Conservation (phyloP, 352 stramenopile genomes). For the Phytophthora fragariaefolia region DNA sequence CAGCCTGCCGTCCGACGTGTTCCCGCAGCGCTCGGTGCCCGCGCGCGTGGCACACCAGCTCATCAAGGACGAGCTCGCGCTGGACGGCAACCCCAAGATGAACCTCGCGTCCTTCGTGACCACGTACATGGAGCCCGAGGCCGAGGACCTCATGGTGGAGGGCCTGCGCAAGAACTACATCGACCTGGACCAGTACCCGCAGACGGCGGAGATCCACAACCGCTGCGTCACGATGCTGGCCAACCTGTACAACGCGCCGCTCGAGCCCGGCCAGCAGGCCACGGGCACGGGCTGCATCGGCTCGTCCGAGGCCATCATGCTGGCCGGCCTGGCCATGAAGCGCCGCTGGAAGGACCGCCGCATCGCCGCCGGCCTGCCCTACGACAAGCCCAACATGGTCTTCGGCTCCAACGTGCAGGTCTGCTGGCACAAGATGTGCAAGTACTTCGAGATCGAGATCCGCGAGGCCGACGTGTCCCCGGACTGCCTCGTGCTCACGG, state of each 20-base stretch:
- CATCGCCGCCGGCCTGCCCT: constrained; percentile 72
- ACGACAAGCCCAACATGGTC: constrained; percentile 93
- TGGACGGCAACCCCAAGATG: constrained; percentile 92
- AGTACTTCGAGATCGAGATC: constrained; percentile 94
- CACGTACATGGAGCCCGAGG: constrained; percentile 93
- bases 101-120: constrained; percentile 93
- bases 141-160: constrained; percentile 90
- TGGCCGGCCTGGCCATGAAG: constrained; percentile 92
- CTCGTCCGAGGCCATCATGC: constrained; percentile 93
- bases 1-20: constrained; percentile 62
- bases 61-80: constrained; percentile 90
- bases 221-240: constrained; percentile 93
- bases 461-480: constrained; percentile 88
- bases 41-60: constrained; percentile 86
- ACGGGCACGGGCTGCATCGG: constrained; percentile 91
- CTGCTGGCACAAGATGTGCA: constrained; percentile 95
- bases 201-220: constrained; percentile 94
- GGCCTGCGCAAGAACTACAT: constrained; percentile 93
- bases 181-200: constrained; percentile 93
- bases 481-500: constrained; percentile 86
- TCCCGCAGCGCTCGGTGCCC: constrained; percentile 72
- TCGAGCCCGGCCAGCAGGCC: constrained; percentile 57
- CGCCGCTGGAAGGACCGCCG: constrained; percentile 91
- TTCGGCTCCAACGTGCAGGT: constrained; percentile 94
- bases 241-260: constrained; percentile 89